These are phyloP conservation scores for Stephanodiscus minutulus DNA, from an alignment of 108 stramenopile species.

Conservation along the genomic window DNA sequence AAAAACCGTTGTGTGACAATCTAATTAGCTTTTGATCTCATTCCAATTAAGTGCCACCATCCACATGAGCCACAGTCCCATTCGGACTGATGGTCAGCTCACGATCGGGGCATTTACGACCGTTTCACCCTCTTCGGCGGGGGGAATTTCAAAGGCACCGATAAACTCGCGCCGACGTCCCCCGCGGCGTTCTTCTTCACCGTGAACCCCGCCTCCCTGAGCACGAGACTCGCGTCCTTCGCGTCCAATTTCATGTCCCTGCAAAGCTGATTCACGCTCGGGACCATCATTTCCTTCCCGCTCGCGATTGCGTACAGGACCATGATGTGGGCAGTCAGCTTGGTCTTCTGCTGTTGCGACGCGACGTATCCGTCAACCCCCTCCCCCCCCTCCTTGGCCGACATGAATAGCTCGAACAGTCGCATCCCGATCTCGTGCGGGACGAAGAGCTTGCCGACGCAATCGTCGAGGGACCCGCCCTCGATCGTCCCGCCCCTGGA, in stretches of 20 bases:
- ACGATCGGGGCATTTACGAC: constrained; percentile 1
- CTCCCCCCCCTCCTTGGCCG: constrained; percentile 37
- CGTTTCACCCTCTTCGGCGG: constrained; percentile 50
- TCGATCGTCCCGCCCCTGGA: constrained; percentile 36
- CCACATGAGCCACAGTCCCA: no score
- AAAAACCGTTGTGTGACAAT: no score
- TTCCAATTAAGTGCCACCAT: no score
- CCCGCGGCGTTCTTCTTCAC: constrained; percentile 52
- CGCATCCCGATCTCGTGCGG: constrained; percentile 57
- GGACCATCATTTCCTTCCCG: constrained; percentile 64
- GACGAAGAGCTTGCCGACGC: constrained; percentile 51
- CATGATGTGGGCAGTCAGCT: constrained; percentile 61
- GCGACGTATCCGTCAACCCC: constrained; percentile 43
- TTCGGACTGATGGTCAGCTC: no score
- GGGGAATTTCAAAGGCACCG: constrained; percentile 75
- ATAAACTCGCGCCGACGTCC: constrained; percentile 54
- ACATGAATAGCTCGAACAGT: constrained; percentile 68
- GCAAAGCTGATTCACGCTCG: constrained; percentile 55
- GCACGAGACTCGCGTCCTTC: constrained; percentile 49
- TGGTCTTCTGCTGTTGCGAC: constrained; percentile 65
- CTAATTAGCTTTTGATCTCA: no score
- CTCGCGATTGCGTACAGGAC: constrained; percentile 71
- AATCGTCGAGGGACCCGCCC: constrained; percentile 44
- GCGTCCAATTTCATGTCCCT: constrained; percentile 68
- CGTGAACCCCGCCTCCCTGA: constrained; percentile 79